Percentiles rank a stretch among this genome's conserved stretches.
Conservation (phyloP, 495 filamentous ascomycete genomes). For the Penicillium maclennaniae region DNA sequence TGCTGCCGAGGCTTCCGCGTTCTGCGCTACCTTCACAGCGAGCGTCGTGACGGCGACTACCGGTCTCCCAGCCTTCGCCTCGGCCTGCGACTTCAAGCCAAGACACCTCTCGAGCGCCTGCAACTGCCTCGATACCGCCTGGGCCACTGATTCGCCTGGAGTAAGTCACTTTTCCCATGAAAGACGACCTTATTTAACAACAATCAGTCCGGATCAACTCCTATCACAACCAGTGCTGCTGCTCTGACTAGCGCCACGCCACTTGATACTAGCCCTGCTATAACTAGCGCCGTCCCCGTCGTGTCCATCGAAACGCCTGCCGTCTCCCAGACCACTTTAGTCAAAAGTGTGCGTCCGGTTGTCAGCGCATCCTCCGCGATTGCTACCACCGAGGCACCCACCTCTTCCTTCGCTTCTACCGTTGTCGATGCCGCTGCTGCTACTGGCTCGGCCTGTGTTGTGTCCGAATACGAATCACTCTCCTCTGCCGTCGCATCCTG, state of each 20-base stretch:
- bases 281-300: constrained; percentile 4
- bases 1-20: constrained; percentile 20
- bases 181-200: background rate
- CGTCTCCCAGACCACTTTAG: constrained; percentile 10
- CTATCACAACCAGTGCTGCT: constrained; percentile 1
- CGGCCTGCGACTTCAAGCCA: constrained; percentile 22
- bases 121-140: constrained; percentile 26
- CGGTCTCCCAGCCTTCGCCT: constrained; percentile 22
- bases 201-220: background rate
- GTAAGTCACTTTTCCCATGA: background rate
- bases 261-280: background rate
- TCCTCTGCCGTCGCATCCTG: constrained; percentile 40
- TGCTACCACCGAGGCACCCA: constrained; percentile 5
- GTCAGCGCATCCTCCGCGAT: background rate
- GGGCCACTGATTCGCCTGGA: constrained; percentile 10
- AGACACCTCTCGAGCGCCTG: constrained; percentile 31
- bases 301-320: constrained; percentile 8
- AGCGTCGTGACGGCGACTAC: constrained; percentile 25
- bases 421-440: constrained; percentile 5
- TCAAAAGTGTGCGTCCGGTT: constrained; percentile 6
- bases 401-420: constrained; percentile 10
- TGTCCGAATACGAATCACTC: constrained; percentile 41
- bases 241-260: background rate
- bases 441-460: constrained; percentile 33
- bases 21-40: constrained; percentile 31